phyloP scores from a whole-genome alignment of 2,329 filamentous ascomycete genomes.

The Fusarium zealandicum region DNA sequence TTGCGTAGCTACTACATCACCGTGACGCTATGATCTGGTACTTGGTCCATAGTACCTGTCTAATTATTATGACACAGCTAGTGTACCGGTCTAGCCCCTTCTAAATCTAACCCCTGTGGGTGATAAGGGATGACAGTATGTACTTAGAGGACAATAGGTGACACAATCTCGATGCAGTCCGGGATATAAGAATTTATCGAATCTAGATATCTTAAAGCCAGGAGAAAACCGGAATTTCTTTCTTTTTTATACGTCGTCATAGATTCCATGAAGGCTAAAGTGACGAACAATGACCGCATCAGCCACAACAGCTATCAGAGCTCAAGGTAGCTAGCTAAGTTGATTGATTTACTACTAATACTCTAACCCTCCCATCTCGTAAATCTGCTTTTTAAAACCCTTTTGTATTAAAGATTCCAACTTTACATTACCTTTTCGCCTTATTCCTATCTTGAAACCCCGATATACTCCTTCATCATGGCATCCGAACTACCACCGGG shows the following conservation, averaged over 20 bases:
- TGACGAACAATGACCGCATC: conserved; percentile 20
- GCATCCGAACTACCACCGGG: conserved; percentile 9
- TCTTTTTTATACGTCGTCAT: conserved; percentile 6
- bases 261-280: not conserved
- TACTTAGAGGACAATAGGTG: not conserved
- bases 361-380: not conserved
- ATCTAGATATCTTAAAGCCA: not conserved
- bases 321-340: not conserved
- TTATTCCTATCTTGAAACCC: not conserved
- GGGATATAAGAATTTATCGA: not conserved
- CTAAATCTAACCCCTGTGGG: too few species aligned
- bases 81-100: not conserved
- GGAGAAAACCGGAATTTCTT: not conserved
- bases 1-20: conserved; percentile 1
- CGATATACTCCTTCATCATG: not conserved
- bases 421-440: not conserved
- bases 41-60: too few species aligned
- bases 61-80: too few species aligned
- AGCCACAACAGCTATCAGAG: conserved; percentile 1
- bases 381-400: not conserved
- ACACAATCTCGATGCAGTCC: not conserved
- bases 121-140: not conserved
- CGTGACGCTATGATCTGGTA: not conserved
- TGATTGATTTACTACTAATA: too few species aligned
- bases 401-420: not conserved